A percentile compares a stretch with the other conserved stretches of the same genome.
phyloP scores from a whole-genome alignment of 352 stramenopile species.

The Phytophthora chlamydospora region DNA sequence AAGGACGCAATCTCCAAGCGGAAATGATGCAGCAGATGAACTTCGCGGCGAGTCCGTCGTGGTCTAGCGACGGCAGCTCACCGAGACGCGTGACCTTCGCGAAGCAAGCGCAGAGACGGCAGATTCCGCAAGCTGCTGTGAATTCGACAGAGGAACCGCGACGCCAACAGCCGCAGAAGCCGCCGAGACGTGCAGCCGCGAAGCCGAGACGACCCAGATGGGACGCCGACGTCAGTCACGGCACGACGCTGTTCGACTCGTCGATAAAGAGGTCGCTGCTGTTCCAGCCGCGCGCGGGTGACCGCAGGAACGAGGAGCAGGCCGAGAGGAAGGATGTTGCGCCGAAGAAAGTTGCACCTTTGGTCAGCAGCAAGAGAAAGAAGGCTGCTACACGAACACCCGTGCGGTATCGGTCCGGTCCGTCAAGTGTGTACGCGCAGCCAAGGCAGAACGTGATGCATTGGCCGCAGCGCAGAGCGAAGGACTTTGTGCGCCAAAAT shows the following conservation, averaged over 20 bases:
- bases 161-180: not conserved
- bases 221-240: slow-evolving; percentile 46
- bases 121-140: slow-evolving; percentile 11
- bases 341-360: not conserved
- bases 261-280: slow-evolving; percentile 59
- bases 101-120: slow-evolving; percentile 28
- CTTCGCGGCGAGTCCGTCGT: slow-evolving; percentile 13
- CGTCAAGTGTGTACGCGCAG: slow-evolving; percentile 39
- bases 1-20: slow-evolving; percentile 6
- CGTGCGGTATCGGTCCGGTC: slow-evolving; percentile 25
- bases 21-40: slow-evolving; percentile 33
- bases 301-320: slow-evolving; percentile 40
- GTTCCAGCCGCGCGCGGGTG: slow-evolving; percentile 52
- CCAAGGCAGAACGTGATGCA: slow-evolving; percentile 24
- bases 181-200: not conserved
- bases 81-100: slow-evolving; percentile 53
- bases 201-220: slow-evolving; percentile 43
- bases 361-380: not conserved
- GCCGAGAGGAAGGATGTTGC: slow-evolving; percentile 10
- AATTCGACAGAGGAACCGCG: slow-evolving; percentile 8
- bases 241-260: slow-evolving; percentile 48
- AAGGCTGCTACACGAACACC: not conserved
- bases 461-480: slow-evolving; percentile 33
- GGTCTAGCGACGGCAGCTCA: slow-evolving; percentile 6
- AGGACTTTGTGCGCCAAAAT: slow-evolving; percentile 67